Base-by-base conservation (phyloP, 805 yeast species). In the Hanseniaspora clermontiae region DNA sequence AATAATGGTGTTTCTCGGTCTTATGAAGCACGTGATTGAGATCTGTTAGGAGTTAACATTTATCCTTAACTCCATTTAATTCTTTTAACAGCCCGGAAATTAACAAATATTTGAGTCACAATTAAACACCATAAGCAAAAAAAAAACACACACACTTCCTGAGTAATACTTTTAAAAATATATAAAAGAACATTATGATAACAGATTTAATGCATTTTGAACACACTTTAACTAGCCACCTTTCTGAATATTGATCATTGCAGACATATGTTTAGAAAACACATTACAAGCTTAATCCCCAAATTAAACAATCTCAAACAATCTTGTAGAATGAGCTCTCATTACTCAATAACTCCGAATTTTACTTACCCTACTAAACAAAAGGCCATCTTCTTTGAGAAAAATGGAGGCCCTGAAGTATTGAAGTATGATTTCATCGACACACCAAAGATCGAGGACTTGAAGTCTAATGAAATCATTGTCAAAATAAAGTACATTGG, bases 401-500 rank as follows among this genome's bases (percentile, higher is more conserved):
- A 78, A 60, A 74, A 62, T 43, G 81, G 88, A 40, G 82, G 77
- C 3, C 74, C 76, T 24, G 87, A 81, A 38, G 84, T 78, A 5
- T 68, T 87, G 46, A 71, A 79, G 62, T 82, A 79, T 64, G 67
- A 66, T 17, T 82, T 81, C 40, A 66, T 71, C 39, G 80, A 83
- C 4, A 77, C 82, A 6, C 95, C 95, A 3, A 65, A 70, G 46
- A 73, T 83, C 53, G 45, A 51, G 2, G 48, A 54, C 12, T 29
- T 65, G 51, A 36, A 70, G 5, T 75, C 72, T 3, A 73, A 75
- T 53, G 87, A 87, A 59, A 65, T 90, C 11, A 72, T 90, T 49
- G 74, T 90, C 65, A 83, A 84, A 69, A 86, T 84, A 74, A 75
- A 72, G 56, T 88, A 78, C 62, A 76, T 89, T 12, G 97, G 97